A percentile compares a stretch with the other conserved stretches of the same genome.
phyloP scores from a whole-genome alignment of 2,329 filamentous ascomycete species.

The Colletotrichum phormii region DNA sequence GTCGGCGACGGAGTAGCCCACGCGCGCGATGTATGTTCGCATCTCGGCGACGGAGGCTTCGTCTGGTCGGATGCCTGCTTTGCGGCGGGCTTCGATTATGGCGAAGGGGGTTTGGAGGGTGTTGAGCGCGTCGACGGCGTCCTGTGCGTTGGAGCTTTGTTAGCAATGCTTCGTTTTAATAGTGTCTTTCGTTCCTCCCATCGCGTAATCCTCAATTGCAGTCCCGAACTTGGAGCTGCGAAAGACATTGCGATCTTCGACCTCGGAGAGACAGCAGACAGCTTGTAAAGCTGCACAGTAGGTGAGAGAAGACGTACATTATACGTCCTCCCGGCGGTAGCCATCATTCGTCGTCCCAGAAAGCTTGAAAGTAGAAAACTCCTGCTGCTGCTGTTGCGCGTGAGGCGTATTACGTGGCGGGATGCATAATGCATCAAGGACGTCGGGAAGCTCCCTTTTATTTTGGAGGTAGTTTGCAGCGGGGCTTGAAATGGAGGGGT shows the following conservation, averaged over 20 bases:
- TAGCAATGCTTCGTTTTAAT: not conserved
- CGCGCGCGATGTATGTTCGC: conserved; percentile 73
- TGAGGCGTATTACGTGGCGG: conserved; percentile 28
- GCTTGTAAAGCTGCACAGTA: not conserved
- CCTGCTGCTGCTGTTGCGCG: not conserved
- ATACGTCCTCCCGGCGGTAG: conserved; percentile 30
- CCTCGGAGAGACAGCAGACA: conserved; percentile 2
- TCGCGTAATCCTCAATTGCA: not conserved
- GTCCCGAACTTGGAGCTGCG: not conserved
- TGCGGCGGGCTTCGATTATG: conserved; percentile 81
- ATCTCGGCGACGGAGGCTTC: conserved; percentile 74
- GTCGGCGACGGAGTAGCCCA: conserved; percentile 42
- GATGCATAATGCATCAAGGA: conserved; percentile 38
- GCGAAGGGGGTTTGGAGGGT: conserved; percentile 90
- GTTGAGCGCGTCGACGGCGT: conserved; percentile 88
- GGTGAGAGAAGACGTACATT: conserved; percentile 19
- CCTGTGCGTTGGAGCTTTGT: conserved; percentile 63
- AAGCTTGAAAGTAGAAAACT: not conserved
- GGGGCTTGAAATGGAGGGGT: not conserved
- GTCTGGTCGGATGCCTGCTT: conserved; percentile 79
- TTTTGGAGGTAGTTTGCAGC: not conserved
- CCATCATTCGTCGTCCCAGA: conserved; percentile 26
- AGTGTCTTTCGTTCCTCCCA: not conserved
- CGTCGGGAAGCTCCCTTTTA: not conserved
- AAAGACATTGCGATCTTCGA: not conserved